Evolutionary conservation across 73 alveolate genomes (phyloP).

Genomic region (Blepharisma stoltei): DNA sequence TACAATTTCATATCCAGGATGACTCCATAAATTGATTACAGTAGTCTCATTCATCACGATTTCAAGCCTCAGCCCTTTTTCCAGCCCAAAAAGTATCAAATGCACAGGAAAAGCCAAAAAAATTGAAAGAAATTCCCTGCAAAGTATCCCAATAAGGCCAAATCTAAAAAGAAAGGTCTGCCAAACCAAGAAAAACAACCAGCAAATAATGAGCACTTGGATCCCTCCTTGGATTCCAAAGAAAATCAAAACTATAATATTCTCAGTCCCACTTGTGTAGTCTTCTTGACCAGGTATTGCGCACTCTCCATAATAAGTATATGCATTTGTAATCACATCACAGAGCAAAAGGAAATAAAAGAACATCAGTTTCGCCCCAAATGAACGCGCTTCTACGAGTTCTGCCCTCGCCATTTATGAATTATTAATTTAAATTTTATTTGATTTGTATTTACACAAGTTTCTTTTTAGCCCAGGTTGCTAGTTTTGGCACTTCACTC

Average conservation of each 20-base stretch:
- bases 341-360: constrained; percentile 4
- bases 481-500: constrained; percentile 63
- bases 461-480: constrained; percentile 65
- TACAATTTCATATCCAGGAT: constrained; percentile 24
- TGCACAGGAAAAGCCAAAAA: constrained; percentile 5
- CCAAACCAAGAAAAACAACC: constrained; percentile 12
- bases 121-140: background rate
- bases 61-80: constrained; percentile 12
- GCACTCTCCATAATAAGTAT: background rate
- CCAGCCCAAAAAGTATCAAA: constrained; percentile 25
- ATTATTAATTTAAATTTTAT: too few species aligned
- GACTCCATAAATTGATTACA: background rate
- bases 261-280: background rate
- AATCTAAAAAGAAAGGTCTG: background rate
- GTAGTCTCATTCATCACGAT: background rate
- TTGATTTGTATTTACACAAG: constrained; percentile 17
- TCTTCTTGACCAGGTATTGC: background rate
- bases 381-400: constrained; percentile 15
- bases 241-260: background rate
- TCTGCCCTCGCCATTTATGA: constrained; percentile 17
- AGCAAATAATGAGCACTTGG: background rate
- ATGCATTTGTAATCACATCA: background rate
- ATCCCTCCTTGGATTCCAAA: constrained; percentile 14
- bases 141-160: constrained; percentile 12
- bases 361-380: constrained; percentile 1